Evolutionary conservation across 305 asterid genomes (phyloP), one percentile per base, ranked within the genome.

Genomic region (Salvia sclarea): DNA sequence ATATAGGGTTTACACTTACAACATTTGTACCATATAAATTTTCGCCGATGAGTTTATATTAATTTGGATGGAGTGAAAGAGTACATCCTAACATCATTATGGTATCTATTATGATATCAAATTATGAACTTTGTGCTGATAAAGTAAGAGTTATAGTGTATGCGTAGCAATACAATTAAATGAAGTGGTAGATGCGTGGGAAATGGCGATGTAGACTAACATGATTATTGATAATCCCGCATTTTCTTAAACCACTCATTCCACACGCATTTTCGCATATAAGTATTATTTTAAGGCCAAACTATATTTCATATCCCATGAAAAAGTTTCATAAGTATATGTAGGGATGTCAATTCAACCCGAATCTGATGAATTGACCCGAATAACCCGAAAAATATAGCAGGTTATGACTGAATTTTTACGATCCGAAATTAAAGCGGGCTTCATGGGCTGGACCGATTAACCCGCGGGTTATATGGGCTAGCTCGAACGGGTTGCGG

Each of bases 151-250:
- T 24, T 53, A 33, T 5, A 5, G 38, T 33, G 33, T 28, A 28
- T 33, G 38, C 7, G 33, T 28, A 28, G 6, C 33, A 33, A 5
- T 33, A 33, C 38, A 33, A 33, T 33, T 33, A 5, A 33, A 43
- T 41, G n/a, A 61, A 43, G 13, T 61, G 14, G 13, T 61, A 24
- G 4, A n/a, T 14, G 43, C 62, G 20, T 2, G 22, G 8, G 17
- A 6, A 41, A 35, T 22, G 8, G 38, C 4, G 16, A 24, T 43
- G 56, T 44, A 25, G 56, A 45, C 17, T 41, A n/a, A 11, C 24
- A 43, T 61, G 24, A 61, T 62, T 49, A 52, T 44, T 25, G 56
- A 37, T 54, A 43, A 62, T 62, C 68, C 24, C 55, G 10, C 45
- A 24, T 24, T 25, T 21, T 10, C 9, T 52, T 5, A 21, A 22